Evolutionary conservation across 257 asterid genomes (phyloP).

Genomic region (Jaltomata sinuosa): DNA sequence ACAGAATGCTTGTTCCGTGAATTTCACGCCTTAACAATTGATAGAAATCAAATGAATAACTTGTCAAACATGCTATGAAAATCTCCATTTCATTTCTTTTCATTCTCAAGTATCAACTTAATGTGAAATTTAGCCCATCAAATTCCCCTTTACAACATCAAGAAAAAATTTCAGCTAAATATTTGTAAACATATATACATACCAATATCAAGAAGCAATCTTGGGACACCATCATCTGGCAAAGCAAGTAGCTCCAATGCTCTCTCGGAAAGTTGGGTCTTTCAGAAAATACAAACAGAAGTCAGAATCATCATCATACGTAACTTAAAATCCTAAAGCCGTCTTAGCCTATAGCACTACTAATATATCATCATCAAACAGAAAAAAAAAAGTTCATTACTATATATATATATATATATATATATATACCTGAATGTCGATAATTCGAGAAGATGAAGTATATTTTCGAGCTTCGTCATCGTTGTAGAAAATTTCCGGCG

Average conservation of each 20-base stretch:
- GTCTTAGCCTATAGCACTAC: neutral
- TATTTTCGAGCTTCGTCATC: constrained; percentile 92
- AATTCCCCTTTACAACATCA: neutral
- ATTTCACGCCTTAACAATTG: neutral
- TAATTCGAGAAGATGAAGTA: constrained; percentile 94
- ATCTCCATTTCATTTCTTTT: neutral
- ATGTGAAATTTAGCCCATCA: neutral
- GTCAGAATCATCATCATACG: neutral
- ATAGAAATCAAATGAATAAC: neutral
- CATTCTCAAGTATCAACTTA: neutral
- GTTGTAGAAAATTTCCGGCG: constrained; percentile 92
- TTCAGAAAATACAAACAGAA: neutral
- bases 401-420: neutral
- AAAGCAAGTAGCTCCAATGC: constrained; percentile 90
- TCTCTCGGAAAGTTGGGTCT: constrained; percentile 88
- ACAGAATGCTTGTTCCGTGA: neutral
- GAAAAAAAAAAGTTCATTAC: neutral
- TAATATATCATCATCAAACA: neutral
- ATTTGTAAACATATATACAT: neutral
- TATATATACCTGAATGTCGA: constrained; percentile 65
- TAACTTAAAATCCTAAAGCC: neutral
- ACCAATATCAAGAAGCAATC: constrained; percentile 90
- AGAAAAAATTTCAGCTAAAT: neutral
- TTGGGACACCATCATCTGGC: constrained; percentile 73
- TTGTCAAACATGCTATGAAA: neutral